These are phyloP conservation scores for Ceratocystis ficicola DNA, from an alignment of 2,329 filamentous ascomycete species.

Conservation along the genomic window DNA sequence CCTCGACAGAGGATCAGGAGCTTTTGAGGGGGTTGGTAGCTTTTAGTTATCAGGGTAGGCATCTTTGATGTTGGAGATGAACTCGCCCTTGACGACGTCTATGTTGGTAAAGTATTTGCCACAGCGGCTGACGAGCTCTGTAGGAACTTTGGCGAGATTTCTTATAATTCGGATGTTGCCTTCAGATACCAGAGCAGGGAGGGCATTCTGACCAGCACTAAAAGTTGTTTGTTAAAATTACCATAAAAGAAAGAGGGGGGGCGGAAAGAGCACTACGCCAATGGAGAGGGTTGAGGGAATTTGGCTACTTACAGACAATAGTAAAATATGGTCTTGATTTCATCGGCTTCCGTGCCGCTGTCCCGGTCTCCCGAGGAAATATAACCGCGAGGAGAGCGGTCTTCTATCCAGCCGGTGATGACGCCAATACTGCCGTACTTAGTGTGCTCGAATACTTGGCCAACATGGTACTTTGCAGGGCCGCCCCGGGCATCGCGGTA, in stretches of 20 bases:
- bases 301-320: slow-evolving; percentile 61
- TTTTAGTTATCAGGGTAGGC: slow-evolving; percentile 73
- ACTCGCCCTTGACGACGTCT: slow-evolving; percentile 51
- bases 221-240: background rate
- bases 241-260: background rate
- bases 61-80: slow-evolving; percentile 69
- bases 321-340: slow-evolving; percentile 58
- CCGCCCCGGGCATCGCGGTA: slow-evolving; percentile 2
- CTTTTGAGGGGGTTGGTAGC: background rate
- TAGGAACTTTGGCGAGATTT: slow-evolving; percentile 36
- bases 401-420: slow-evolving; percentile 74
- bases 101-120: slow-evolving; percentile 85
- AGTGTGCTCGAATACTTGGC: slow-evolving; percentile 72
- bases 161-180: slow-evolving; percentile 62
- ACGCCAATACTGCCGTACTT: slow-evolving; percentile 69
- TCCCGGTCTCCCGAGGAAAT: background rate
- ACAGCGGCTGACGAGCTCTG: slow-evolving; percentile 53
- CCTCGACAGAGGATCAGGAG: background rate
- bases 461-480: slow-evolving; percentile 47
- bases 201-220: slow-evolving; percentile 17
- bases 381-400: background rate
- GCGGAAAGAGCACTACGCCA: background rate
- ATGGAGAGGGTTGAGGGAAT: no score
- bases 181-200: slow-evolving; percentile 36
- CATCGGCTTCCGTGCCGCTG: slow-evolving; percentile 34